These are phyloP conservation scores for Clavaria fumosa DNA, from an alignment of 768 basidiomycete genomes.

Conservation along the genomic window DNA sequence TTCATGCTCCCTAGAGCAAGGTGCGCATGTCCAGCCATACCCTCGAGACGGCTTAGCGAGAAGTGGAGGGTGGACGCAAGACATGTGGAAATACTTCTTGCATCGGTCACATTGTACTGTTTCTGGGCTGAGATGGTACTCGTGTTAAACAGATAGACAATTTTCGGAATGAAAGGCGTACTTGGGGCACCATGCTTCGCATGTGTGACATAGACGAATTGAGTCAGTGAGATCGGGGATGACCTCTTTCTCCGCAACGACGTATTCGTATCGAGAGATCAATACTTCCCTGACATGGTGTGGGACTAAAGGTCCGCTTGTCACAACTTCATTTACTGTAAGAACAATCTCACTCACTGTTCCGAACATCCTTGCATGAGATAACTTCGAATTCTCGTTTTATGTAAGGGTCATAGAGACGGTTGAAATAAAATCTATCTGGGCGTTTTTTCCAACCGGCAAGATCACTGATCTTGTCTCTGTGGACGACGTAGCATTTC, in stretches of 20 bases:
- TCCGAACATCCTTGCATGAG: constrained; percentile 69
- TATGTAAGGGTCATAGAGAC: constrained; percentile 94
- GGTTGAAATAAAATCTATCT: constrained; percentile 93
- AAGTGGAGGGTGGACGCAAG: constrained; percentile 84
- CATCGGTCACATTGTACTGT: constrained; percentile 85
- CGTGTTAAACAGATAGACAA: constrained; percentile 9
- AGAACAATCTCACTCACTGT: constrained; percentile 45
- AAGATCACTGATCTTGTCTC: constrained; percentile 89
- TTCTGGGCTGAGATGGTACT: constrained; percentile 40
- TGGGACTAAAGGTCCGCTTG: constrained; percentile 42
- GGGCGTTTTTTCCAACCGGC: constrained; percentile 87
- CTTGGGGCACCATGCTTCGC: constrained; percentile 81
- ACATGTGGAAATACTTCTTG: constrained; percentile 90
- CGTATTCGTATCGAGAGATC: constrained; percentile 77
- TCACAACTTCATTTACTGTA: constrained; percentile 11
- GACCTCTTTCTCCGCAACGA: constrained; percentile 89
- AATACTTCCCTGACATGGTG: constrained; percentile 66
- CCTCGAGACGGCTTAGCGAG: constrained; percentile 85
- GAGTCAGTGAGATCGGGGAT: constrained; percentile 80
- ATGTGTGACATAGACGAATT: constrained; percentile 74
- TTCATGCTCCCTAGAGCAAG: constrained; percentile 78
- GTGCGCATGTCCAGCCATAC: constrained; percentile 95
- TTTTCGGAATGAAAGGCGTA: constrained; percentile 23
- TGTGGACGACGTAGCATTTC: constrained; percentile 86
- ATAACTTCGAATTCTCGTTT: constrained; percentile 97